Conservation (phyloP, 768 basidiomycete species). For the Galerina sulciceps region DNA sequence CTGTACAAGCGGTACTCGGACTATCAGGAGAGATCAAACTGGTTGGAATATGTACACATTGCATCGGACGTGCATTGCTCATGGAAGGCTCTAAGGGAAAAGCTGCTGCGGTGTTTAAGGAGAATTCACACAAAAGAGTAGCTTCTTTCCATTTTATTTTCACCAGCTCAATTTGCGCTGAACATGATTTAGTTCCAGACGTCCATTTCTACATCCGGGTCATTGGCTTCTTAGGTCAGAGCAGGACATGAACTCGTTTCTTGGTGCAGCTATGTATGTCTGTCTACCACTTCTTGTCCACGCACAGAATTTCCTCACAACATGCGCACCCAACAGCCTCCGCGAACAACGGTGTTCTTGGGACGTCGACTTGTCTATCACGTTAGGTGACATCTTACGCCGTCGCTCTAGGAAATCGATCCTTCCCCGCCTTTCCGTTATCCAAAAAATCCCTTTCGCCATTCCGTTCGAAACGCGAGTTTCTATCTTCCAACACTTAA, state of each 20-base stretch:
- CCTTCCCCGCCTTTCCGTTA: conserved; percentile 84
- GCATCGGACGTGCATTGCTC: conserved; percentile 44
- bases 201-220: conserved; percentile 78
- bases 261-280: conserved; percentile 91
- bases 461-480: conserved; percentile 92
- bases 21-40: conserved; percentile 38
- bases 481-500: conserved; percentile 84
- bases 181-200: conserved; percentile 63
- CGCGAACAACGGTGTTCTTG: conserved; percentile 19
- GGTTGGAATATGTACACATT: conserved; percentile 16
- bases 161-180: background rate
- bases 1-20: conserved; percentile 45
- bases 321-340: background rate
- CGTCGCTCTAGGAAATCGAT: conserved; percentile 76
- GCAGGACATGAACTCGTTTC: conserved; percentile 61
- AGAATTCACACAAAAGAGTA: conserved; percentile 91
- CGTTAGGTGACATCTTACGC: conserved; percentile 47
- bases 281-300: background rate
- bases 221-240: conserved; percentile 79
- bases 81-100: conserved; percentile 73
- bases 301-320: background rate
- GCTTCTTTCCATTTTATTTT: conserved; percentile 29
- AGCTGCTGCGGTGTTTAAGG: conserved; percentile 76
- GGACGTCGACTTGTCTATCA: too few species aligned
- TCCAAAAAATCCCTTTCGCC: conserved; percentile 95